Evolutionary conservation across 257 asterid genomes (phyloP), one percentile per base, ranked within the genome.

Genomic region (Solanum chmielewskii): DNA sequence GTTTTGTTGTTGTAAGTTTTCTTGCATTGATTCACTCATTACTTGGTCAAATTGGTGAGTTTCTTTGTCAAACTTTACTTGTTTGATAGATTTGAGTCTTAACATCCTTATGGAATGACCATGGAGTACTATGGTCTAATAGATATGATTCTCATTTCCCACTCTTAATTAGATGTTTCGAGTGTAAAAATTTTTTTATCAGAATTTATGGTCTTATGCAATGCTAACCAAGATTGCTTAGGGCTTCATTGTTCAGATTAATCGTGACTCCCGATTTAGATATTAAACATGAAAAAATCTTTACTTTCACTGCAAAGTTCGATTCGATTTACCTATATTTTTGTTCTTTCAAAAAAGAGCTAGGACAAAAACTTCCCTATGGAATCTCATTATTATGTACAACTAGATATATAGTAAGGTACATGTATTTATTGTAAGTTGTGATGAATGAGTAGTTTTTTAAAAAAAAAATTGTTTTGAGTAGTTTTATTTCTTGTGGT

Each of bases 401-500:
- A 83, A 83, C 52, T 66, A 25, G 59, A 76, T 76, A 41, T n/a
- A 74, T 39, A 74, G 52, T 37, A 6, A 76, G 59, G 37, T 29
- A 47, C 84, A 44, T 33, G 35, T 44, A 6, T 23, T 44, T 16
- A 77, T 77, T 77, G 84, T 77, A 77, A 44, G 84, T 77, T 14
- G 84, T 77, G 41, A 44, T 78, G 25, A 78, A 78, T 44, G 64
- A 8, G 20, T 4, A 78, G 25, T 25, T 76, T 25, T 45, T 77
- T 45, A 44, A 0, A 3, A 31, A 35, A 35, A 35, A 35, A 1
- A 12, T 77, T 16, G 14, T 47, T 27, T 27, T 47, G 44, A 80
- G 68, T 47, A 27, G 85, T 80, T 80, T 80, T n/a, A 80, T 80
- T 47, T 80, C 44, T 80, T 80, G 68, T 80, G 68, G 85, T 80